phyloP scores from a whole-genome alignment of 805 yeast genomes.

The Kodamaea kakaduensis region DNA sequence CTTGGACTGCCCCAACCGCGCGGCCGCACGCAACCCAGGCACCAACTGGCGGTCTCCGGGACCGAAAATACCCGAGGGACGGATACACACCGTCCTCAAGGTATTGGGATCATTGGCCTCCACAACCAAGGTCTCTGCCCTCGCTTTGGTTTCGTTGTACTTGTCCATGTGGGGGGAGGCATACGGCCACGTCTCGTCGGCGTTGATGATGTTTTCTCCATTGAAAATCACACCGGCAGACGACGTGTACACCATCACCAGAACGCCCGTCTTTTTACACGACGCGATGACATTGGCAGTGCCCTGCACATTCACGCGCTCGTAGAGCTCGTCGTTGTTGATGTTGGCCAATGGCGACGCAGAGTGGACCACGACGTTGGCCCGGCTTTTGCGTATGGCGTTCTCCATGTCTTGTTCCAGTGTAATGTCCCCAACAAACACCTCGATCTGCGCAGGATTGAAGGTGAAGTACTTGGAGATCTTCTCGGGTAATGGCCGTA shows the following conservation, averaged over 20 bases:
- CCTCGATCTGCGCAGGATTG: constrained; percentile 50
- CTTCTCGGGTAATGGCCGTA: constrained; percentile 77
- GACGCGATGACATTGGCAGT: constrained; percentile 70
- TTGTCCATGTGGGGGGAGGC: constrained; percentile 94
- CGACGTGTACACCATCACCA: constrained; percentile 87
- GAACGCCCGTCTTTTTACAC: constrained; percentile 48
- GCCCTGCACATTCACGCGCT: constrained; percentile 87
- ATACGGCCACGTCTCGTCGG: constrained; percentile 91
- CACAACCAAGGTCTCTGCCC: constrained; percentile 80
- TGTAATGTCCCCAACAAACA: constrained; percentile 83
- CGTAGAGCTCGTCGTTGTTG: constrained; percentile 67
- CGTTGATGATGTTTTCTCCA: constrained; percentile 89
- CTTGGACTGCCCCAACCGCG: constrained; percentile 79
- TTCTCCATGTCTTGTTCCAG: constrained; percentile 59
- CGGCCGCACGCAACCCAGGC: constrained; percentile 84
- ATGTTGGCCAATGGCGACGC: constrained; percentile 96
- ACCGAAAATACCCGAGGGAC: constrained; percentile 98
- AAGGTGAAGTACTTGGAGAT: constrained; percentile 74
- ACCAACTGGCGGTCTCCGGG: constrained; percentile 97
- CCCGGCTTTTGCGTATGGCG: constrained; percentile 57
- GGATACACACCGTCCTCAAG: constrained; percentile 75
- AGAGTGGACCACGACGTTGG: constrained; percentile 84
- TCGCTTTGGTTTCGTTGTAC: constrained; percentile 90
- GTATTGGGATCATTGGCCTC: constrained; percentile 57
- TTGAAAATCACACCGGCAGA: constrained; percentile 97